A percentile compares a stretch with the other conserved stretches of the same genome.
Evolutionary conservation across 352 stramenopile species (phyloP).

Genomic region (Globisporangium middletonii): DNA sequence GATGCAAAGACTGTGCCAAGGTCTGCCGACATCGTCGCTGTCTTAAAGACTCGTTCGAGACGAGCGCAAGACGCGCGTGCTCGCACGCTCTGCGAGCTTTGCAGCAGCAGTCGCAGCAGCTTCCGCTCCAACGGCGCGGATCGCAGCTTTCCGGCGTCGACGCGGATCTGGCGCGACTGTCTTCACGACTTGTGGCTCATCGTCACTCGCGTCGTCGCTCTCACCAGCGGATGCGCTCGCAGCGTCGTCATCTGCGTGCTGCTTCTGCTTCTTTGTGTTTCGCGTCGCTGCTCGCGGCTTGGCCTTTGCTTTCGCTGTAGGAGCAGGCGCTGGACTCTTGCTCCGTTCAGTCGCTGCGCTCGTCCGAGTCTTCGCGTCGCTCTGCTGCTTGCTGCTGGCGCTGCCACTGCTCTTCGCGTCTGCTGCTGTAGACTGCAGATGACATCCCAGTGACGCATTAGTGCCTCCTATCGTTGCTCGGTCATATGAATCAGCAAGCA

Average conservation of each 20-base stretch:
- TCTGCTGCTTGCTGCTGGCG: neutral
- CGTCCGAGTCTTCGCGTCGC: neutral
- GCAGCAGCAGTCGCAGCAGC: constrained; percentile 51
- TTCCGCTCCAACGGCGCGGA: constrained; percentile 47
- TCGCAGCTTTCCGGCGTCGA: constrained; percentile 43
- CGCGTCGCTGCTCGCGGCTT: neutral
- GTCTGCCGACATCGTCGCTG: neutral
- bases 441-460: neutral
- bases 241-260: neutral
- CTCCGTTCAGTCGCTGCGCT: neutral
- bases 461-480: too few relatives aligned
- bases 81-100: constrained; percentile 22
- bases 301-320: neutral
- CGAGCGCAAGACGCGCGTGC: constrained; percentile 31
- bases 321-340: constrained; percentile 8
- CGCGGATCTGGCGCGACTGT: constrained; percentile 18
- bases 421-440: too few relatives aligned
- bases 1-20: neutral
- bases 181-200: constrained; percentile 21
- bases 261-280: constrained; percentile 5
- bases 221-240: neutral
- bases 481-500: neutral
- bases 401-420: too few relatives aligned
- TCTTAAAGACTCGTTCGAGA: constrained; percentile 1
- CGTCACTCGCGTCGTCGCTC: constrained; percentile 7